Evolutionary conservation across 2,329 filamentous ascomycete species (phyloP).

Genomic region (Calonectria ilicicola): DNA sequence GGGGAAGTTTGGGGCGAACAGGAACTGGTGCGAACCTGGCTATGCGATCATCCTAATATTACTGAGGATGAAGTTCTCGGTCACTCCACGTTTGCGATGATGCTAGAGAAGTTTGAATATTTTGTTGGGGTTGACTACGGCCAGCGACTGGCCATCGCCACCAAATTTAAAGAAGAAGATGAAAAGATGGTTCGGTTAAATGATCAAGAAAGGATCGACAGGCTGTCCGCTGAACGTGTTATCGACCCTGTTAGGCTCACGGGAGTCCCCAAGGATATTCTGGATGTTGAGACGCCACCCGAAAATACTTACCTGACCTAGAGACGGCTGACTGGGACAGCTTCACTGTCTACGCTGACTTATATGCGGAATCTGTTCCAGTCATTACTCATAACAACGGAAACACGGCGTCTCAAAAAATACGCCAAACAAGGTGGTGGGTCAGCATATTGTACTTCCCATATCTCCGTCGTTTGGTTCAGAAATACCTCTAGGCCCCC

Average conservation of each 20-base stretch:
- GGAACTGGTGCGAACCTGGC: constrained; percentile 28
- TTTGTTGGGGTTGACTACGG: constrained; percentile 34
- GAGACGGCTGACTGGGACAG: constrained; percentile 27
- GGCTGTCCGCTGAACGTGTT: background rate
- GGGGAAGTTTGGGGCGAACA: constrained; percentile 43
- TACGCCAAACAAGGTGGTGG: constrained; percentile 25
- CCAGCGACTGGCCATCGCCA: constrained; percentile 30
- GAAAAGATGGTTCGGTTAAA: constrained; percentile 21
- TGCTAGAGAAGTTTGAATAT: constrained; percentile 29
- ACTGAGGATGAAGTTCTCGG: background rate
- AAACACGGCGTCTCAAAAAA: constrained; percentile 18
- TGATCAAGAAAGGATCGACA: constrained; percentile 16
- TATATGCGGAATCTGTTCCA: constrained; percentile 30
- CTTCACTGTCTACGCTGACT: constrained; percentile 31
- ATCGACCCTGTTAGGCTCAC: constrained; percentile 15
- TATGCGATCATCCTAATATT: background rate
- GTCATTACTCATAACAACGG: constrained; percentile 35
- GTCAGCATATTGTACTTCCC: constrained; percentile 33
- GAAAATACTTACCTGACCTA: background rate
- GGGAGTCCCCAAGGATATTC: constrained; percentile 21
- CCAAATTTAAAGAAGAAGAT: constrained; percentile 33
- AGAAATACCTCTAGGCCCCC: background rate
- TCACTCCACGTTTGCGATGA: background rate
- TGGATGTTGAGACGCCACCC: background rate
- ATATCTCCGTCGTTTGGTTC: constrained; percentile 11